Evolutionary conservation across 2,329 filamentous ascomycete species (phyloP).

Genomic region (Aureobasidium musti): DNA sequence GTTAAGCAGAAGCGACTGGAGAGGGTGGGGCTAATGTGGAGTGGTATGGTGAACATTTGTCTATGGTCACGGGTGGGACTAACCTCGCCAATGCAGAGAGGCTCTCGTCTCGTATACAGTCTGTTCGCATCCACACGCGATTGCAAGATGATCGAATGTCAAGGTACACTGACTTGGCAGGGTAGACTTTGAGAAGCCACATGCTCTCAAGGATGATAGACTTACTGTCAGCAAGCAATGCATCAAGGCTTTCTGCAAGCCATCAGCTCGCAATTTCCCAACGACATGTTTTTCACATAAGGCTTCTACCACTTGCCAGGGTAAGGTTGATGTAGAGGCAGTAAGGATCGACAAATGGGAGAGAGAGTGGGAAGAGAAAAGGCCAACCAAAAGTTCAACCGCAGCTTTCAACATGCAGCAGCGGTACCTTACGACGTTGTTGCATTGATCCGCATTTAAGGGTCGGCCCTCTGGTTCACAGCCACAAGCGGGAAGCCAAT

Average conservation of each 20-base stretch:
- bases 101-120: background rate
- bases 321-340: background rate
- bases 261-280: background rate
- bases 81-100: background rate
- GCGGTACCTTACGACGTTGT: slow-evolving; percentile 19
- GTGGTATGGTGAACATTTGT: background rate
- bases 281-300: background rate
- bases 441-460: slow-evolving; percentile 20
- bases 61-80: background rate
- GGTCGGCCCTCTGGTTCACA: slow-evolving; percentile 10
- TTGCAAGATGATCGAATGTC: background rate
- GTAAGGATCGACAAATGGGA: background rate
- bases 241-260: background rate
- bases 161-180: background rate
- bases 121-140: background rate
- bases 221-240: background rate
- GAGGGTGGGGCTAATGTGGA: background rate
- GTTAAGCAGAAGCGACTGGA: background rate
- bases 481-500: slow-evolving; percentile 24
- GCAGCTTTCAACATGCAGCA: slow-evolving; percentile 17
- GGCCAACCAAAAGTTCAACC: slow-evolving; percentile 21
- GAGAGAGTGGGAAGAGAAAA: background rate
- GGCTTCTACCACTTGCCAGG: background rate
- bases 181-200: background rate
- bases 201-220: background rate